Base-by-base conservation (phyloP, 1,284 basidiomycete genomes). In the Irpex sp. region DNA sequence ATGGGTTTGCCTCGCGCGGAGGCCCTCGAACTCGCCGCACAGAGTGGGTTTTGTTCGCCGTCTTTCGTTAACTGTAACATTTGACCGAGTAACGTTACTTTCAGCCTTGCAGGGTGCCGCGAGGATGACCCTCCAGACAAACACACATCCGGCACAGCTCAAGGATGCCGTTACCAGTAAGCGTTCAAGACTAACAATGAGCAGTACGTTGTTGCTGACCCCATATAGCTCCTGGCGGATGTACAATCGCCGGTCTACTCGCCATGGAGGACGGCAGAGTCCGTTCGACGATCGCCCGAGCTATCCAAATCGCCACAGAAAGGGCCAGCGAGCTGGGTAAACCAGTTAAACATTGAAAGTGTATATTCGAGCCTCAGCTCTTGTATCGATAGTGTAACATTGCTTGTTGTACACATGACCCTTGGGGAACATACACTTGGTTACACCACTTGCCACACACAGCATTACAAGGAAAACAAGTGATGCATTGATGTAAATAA, bases 151-250 rank as follows among this genome's bases (percentile, higher is more conserved):
- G 1, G 96, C 97, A 5, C 94, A 96, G 66, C 88, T 99, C 68
- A 99, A 98, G 75, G 97, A 99, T 75, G 88, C 93, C 23, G 97
- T 99, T 5, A 98, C 97, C 1, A 99, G 95, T 94, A 71, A 69
- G 91, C 78, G 48, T 21, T 51, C 12, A 35, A 2, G 9, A 57
- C 55, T 49, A 10, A 5, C 35, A 16, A 35, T 42, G 16, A 16
- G 18, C 36, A 18, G 36, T 55, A 19, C n/a, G 10, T 21, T 18
- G 48, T 1, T 35, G 35, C 5, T 54, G 36, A 37, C 37, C 12
- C 23, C 9, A 28, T 14, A 39, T 49, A 98, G 95, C 97, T 49
- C 97, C 97, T 0, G 97, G 96, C 62, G 97, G 97, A 37, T 99
- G 96, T 72, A 99, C 97, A 0, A 99, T 99, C 67, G 97, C 97